Conservation (phyloP, 1,284 basidiomycete species). For the Peniophora sp. region DNA sequence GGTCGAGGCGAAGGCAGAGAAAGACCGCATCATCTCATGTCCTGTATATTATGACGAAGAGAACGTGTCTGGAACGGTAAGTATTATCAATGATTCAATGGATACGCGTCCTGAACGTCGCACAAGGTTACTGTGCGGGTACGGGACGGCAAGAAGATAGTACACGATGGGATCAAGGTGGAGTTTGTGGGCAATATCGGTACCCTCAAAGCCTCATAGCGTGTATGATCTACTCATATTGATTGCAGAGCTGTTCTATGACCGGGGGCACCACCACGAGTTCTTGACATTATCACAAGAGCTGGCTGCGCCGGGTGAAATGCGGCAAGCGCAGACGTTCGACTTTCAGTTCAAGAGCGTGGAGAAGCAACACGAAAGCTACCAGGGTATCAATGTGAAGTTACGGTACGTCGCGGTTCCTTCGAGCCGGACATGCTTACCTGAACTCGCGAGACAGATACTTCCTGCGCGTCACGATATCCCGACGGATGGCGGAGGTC, state of each 20-base stretch:
- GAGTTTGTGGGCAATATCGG: slow-evolving; percentile 97
- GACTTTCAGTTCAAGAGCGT: slow-evolving; percentile 99
- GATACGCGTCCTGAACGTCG: not conserved
- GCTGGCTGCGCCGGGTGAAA: slow-evolving; percentile 88
- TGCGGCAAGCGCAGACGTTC: slow-evolving; percentile 90
- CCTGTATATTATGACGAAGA: slow-evolving; percentile 97
- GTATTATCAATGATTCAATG: slow-evolving; percentile 16
- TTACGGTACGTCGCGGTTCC: slow-evolving; percentile 56
- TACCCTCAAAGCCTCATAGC: no score
- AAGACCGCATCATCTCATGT: slow-evolving; percentile 75
- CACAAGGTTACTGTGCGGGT: slow-evolving; percentile 81
- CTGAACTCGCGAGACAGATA: slow-evolving; percentile 51
- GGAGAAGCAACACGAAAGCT: slow-evolving; percentile 98
- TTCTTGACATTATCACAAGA: slow-evolving; percentile 95
- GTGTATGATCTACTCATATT: not conserved
- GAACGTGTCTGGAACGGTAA: slow-evolving; percentile 77
- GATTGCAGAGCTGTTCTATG: slow-evolving; percentile 84
- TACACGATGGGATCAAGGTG: slow-evolving; percentile 96
- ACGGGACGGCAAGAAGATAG: slow-evolving; percentile 90
- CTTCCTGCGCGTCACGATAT: slow-evolving; percentile 88
- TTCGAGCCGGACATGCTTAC: not conserved
- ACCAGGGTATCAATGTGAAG: slow-evolving; percentile 97
- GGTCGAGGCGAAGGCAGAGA: slow-evolving; percentile 67
- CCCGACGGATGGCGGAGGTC: slow-evolving; percentile 88
- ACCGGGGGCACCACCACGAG: slow-evolving; percentile 96